Base-by-base conservation (phyloP, 2,329 filamentous ascomycete genomes). In the Neonectria sp. region DNA sequence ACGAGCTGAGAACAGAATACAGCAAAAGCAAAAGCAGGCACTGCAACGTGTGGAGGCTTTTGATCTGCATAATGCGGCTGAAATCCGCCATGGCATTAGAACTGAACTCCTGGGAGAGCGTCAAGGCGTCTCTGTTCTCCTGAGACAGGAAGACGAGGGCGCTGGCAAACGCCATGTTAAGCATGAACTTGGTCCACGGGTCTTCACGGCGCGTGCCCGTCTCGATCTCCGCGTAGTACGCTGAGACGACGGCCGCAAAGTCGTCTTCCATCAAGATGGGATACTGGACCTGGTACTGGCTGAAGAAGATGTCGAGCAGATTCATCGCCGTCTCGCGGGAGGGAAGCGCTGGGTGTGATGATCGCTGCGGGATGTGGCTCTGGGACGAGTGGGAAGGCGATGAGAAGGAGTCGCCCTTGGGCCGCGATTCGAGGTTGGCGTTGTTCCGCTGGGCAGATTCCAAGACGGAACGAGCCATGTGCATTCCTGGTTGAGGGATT, bases 261-360 rank as follows among this genome's bases (percentile, higher is more conserved):
- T 73, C 65, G 13, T 71, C 65, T 37, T 69, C 62, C 2, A 66
- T 63, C 8, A 75, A 56, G 17, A 74, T 75, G 4, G 73, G 73
- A 45, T 73, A 75, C 55, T 70, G 69, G 1, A 75, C 68, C 51
- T 75, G 68, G 55, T 73, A 74, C 48, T 74, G 70, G 29, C 65
- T 53, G 43, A 74, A 68, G 48, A 75, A 75, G 7, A 74, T 63
- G 9, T 74, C 71, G 8, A 72, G 49, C 2, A 75, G 63, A 17
- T 65, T 67, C 33, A 67, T 51, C 13, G 69, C 70, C 8, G 68
- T 68, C 25, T 75, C 71, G 11, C 65, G 62, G 0, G 68, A 68
- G 1, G 70, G 71, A 3, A 75, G 58, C 4, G 53, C 53, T 2
- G 60, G 15, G 21, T 63, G 60, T 15, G 53, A 33, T 9, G 52